Conservation (phyloP, 495 filamentous ascomycete species). For the Paragyromitra xinjiangensis region DNA sequence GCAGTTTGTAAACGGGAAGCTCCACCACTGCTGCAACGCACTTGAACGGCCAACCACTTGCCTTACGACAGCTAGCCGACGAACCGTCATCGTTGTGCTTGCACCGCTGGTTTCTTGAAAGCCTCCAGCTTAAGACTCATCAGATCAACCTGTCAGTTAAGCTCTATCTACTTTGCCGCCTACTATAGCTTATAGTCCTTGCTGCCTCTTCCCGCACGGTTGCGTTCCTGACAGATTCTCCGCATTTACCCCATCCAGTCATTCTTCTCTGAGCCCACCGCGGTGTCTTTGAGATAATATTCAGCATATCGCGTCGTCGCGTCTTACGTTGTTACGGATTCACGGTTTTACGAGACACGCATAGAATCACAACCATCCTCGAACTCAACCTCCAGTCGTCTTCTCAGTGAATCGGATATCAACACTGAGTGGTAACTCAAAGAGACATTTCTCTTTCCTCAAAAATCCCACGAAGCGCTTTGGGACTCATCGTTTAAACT, state of each 20-base stretch:
- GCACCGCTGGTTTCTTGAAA: conserved; percentile 44
- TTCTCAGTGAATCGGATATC: conserved; percentile 48
- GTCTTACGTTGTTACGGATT: conserved; percentile 55
- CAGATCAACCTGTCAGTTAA: conserved; percentile 56
- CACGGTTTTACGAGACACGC: conserved; percentile 54
- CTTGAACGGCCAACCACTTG: conserved; percentile 46
- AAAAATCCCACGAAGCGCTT: conserved; percentile 39
- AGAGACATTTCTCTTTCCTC: conserved; percentile 31
- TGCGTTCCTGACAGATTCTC: conserved; percentile 58
- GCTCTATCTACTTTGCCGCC: conserved; percentile 54
- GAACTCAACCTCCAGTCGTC: conserved; percentile 42
- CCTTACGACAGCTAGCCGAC: conserved; percentile 51
- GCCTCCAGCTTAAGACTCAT: conserved; percentile 54
- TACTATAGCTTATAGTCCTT: conserved; percentile 57
- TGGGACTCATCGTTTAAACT: conserved; percentile 40
- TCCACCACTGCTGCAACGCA: conserved; percentile 43
- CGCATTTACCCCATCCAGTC: conserved; percentile 57
- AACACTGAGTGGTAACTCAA: conserved; percentile 46
- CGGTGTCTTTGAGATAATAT: conserved; percentile 55
- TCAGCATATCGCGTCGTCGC: conserved; percentile 55
- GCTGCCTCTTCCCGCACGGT: conserved; percentile 57
- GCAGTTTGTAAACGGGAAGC: conserved; percentile 43
- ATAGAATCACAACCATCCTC: conserved; percentile 47
- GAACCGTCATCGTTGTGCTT: conserved; percentile 51
- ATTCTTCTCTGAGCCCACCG: conserved; percentile 48